These are phyloP conservation scores for Trypanosoma conorhini DNA, from an alignment of 208 protist genomes.

Conservation along the genomic window DNA sequence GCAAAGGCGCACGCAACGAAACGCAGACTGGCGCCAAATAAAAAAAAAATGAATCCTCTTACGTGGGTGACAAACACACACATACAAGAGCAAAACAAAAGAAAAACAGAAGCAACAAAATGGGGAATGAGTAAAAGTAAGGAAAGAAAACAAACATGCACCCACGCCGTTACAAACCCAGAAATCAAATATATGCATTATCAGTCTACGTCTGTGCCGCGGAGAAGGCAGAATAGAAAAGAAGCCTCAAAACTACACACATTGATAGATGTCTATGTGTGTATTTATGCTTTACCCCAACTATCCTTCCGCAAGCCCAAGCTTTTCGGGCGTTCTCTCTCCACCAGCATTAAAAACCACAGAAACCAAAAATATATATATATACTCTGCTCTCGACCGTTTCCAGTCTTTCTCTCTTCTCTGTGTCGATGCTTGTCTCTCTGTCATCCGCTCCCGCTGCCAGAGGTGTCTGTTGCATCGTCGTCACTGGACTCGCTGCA, in stretches of 20 bases:
- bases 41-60: not conserved
- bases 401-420: not conserved
- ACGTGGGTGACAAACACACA: not conserved
- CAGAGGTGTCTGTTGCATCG: slow-evolving; percentile 7
- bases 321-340: not conserved
- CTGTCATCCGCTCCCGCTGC: not conserved
- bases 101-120: slow-evolving; percentile 20
- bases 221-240: not conserved
- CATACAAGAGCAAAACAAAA: slow-evolving; percentile 9
- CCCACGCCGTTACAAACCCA: not conserved
- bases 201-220: not conserved
- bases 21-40: not conserved
- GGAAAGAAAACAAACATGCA: not conserved
- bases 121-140: slow-evolving; percentile 8
- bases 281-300: not conserved
- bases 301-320: not conserved
- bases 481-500: slow-evolving; percentile 16
- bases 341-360: not conserved
- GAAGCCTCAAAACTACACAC: not conserved
- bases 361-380: slow-evolving; percentile 13
- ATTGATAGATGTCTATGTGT: not conserved
- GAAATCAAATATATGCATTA: slow-evolving; percentile 10
- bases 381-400: not conserved
- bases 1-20: not conserved
- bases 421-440: not conserved